Percentiles rank a stretch among this genome's conserved stretches.
phyloP scores from a whole-genome alignment of 306 rosid genomes.

The Lathyrus tuberosus region DNA sequence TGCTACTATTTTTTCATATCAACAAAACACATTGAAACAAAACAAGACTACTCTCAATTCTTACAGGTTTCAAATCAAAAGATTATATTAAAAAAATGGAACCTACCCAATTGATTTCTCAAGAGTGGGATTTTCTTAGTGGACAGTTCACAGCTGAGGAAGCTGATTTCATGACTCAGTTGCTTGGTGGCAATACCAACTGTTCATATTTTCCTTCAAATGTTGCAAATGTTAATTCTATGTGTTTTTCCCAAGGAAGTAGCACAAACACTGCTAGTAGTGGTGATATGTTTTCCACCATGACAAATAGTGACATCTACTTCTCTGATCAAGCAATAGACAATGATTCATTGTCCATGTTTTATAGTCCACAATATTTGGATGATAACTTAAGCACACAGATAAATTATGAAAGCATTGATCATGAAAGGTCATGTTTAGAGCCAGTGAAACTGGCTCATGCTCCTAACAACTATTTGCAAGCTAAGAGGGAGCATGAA shows the following conservation, averaged over 20 bases:
- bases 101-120: slow-evolving; percentile 50
- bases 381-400: no score
- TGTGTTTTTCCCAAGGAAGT: slow-evolving; percentile 41
- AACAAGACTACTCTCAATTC: slow-evolving; percentile 9
- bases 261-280: slow-evolving; percentile 33
- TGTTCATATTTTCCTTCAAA: slow-evolving; percentile 48
- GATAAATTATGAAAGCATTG: no score
- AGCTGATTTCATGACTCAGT: slow-evolving; percentile 62
- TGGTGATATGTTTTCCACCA: no score
- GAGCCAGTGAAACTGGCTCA: no score
- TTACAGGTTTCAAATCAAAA: neutral
- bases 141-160: slow-evolving; percentile 61
- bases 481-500: no score
- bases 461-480: no score
- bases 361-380: no score
- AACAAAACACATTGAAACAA: no score
- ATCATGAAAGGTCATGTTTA: no score
- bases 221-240: slow-evolving; percentile 39
- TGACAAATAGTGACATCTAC: no score
- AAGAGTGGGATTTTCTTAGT: slow-evolving; percentile 70
- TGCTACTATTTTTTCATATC: slow-evolving; percentile 30
- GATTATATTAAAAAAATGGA: slow-evolving; percentile 47
- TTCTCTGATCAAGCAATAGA: no score
- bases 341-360: no score
- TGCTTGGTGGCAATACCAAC: slow-evolving; percentile 38